These are phyloP conservation scores for Blastomyces gilchristii DNA, from an alignment of 2,329 filamentous ascomycete genomes.

Conservation along the genomic window DNA sequence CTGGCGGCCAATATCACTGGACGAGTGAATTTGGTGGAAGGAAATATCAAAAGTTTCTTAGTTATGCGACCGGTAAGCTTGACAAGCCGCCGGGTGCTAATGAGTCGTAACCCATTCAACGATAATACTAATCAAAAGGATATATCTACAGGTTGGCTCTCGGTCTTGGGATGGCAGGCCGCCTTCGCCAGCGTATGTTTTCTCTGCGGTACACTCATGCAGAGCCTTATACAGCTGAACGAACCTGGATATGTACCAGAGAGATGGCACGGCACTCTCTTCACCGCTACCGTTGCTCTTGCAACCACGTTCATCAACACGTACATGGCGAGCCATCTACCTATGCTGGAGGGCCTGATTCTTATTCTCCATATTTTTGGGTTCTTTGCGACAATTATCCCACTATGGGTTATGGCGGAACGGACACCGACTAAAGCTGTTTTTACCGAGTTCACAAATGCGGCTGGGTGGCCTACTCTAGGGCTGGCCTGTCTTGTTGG, in stretches of 20 bases:
- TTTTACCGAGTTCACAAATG: constrained; percentile 41
- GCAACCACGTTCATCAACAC: constrained; percentile 37
- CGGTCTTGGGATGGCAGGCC: constrained; percentile 36
- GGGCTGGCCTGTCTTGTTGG: constrained; percentile 35
- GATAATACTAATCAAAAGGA: not conserved
- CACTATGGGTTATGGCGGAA: constrained; percentile 35
- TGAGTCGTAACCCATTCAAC: not conserved
- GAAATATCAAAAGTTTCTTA: constrained; percentile 34
- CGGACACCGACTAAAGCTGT: constrained; percentile 34
- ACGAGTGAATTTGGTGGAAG: constrained; percentile 28
- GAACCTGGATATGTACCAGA: constrained; percentile 28
- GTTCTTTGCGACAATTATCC: constrained; percentile 44
- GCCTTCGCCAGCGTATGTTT: constrained; percentile 31
- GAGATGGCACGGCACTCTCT: constrained; percentile 42
- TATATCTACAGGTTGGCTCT: constrained; percentile 28
- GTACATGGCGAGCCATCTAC: constrained; percentile 34
- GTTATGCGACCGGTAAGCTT: constrained; percentile 35
- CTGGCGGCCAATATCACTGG: constrained; percentile 38
- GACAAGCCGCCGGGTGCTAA: not conserved
- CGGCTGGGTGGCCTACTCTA: constrained; percentile 36
- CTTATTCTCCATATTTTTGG: constrained; percentile 44
- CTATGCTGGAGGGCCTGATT: constrained; percentile 40
- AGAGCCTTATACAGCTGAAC: constrained; percentile 31
- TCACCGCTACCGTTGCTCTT: constrained; percentile 37
- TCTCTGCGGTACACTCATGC: constrained; percentile 26